These are phyloP conservation scores for Cyberlindnera galapagoensis DNA, from an alignment of 805 yeast genomes.

Conservation along the genomic window DNA sequence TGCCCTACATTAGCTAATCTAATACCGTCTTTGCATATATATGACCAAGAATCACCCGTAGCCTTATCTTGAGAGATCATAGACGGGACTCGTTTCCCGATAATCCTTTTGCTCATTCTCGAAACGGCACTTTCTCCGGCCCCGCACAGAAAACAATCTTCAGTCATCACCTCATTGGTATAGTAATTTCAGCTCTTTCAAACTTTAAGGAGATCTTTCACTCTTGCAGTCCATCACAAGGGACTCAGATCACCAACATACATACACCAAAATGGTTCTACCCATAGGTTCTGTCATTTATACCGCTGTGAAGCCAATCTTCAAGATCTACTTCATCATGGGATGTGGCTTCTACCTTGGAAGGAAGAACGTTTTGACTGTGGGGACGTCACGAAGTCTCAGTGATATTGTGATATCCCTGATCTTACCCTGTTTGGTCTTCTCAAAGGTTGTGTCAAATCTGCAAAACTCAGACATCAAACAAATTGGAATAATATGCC, in stretches of 20 bases:
- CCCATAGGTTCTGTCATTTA: constrained; percentile 30
- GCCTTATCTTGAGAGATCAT: no score
- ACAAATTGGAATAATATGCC: constrained; percentile 57
- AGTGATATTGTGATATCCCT: constrained; percentile 58
- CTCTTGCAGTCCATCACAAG: no score
- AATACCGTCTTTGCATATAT: no score
- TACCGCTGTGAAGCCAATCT: constrained; percentile 68
- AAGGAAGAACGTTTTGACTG: constrained; percentile 49
- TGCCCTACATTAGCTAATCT: no score
- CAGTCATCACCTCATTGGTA: no score
- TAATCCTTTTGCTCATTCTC: no score
- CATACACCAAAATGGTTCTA: not conserved
- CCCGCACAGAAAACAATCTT: no score
- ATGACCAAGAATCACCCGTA: no score
- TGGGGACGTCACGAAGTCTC: constrained; percentile 54
- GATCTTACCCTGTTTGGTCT: constrained; percentile 61
- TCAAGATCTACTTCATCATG: constrained; percentile 67
- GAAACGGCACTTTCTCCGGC: no score
- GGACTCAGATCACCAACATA: not conserved
- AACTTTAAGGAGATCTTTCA: no score
- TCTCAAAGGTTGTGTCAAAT: constrained; percentile 55
- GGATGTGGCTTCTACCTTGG: constrained; percentile 61
- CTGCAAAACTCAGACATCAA: constrained; percentile 60
- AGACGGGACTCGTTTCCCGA: no score
- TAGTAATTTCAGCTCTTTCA: no score